These are phyloP conservation scores for Beauveria sp. DNA, from an alignment of 2,329 filamentous ascomycete genomes.

Conservation along the genomic window DNA sequence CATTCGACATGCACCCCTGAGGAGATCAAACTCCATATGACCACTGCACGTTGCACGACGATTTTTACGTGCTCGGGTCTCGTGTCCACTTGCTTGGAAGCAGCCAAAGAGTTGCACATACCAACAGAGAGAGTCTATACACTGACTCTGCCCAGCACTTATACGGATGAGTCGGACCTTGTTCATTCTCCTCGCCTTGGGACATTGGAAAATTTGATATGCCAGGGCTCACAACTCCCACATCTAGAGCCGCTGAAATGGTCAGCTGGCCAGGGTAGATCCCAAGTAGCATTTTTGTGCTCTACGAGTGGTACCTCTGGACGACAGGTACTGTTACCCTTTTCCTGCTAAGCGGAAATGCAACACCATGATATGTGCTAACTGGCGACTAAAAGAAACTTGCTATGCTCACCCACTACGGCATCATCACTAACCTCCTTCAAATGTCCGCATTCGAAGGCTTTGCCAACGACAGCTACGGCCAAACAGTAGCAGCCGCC, in stretches of 20 bases:
- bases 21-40: background rate
- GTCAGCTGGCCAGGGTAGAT: background rate
- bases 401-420: slow-evolving; percentile 5
- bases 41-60: background rate
- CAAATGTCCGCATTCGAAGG: background rate
- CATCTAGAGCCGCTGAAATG: background rate
- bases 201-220: background rate
- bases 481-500: background rate
- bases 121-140: background rate
- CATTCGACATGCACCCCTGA: background rate
- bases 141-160: background rate
- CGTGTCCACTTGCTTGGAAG: background rate
- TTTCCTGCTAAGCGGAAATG: too few species aligned
- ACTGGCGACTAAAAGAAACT: background rate
- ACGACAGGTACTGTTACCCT: slow-evolving; percentile 5
- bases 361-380: background rate
- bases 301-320: slow-evolving; percentile 14
- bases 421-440: slow-evolving; percentile 9
- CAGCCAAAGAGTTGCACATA: background rate
- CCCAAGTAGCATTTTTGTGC: slow-evolving; percentile 9
- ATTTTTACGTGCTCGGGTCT: background rate
- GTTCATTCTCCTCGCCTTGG: background rate
- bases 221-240: background rate
- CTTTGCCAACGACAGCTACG: background rate
- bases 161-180: background rate